These are phyloP conservation scores for Musa acuminata DNA, from an alignment of 176 grass and related monocot species.

Conservation along the genomic window DNA sequence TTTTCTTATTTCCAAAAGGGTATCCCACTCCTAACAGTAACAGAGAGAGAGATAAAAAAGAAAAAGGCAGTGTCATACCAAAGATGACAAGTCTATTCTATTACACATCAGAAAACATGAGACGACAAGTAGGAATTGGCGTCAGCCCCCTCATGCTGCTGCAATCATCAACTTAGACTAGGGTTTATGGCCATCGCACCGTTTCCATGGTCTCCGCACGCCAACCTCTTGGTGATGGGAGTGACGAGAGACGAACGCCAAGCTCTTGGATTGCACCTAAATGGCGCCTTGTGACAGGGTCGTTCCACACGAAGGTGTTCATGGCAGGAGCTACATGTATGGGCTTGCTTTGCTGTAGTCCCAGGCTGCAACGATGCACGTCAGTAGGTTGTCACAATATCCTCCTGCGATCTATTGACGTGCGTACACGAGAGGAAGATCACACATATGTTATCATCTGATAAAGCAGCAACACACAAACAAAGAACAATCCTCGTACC, in stretches of 20 bases:
- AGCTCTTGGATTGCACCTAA: conserved; percentile 43
- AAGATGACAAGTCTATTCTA: too few species aligned
- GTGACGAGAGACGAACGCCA: conserved; percentile 51
- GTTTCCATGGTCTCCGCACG: conserved; percentile 73
- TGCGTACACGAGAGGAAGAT: neutral
- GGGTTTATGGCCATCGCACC: conserved; percentile 69
- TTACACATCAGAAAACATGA: too few species aligned
- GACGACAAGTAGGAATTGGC: too few species aligned
- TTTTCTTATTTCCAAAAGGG: too few species aligned
- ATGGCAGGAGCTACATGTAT: conserved; percentile 79
- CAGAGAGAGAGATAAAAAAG: too few species aligned
- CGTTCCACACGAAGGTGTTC: conserved; percentile 95
- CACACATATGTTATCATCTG: neutral
- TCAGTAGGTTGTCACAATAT: conserved; percentile 82
- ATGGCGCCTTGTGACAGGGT: conserved; percentile 64
- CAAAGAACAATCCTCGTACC: conserved; percentile 25
- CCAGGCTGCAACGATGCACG: conserved; percentile 85
- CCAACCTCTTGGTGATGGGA: conserved; percentile 51
- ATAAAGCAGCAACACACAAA: too few species aligned
- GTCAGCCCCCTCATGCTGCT: too few species aligned
- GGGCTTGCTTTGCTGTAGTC: conserved; percentile 74
- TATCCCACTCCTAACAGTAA: too few species aligned
- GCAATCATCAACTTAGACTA: too few species aligned
- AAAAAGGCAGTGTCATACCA: too few species aligned
- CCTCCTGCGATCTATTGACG: conserved; percentile 50